Base-by-base conservation (phyloP, 495 filamentous ascomycete genomes). In the Paragyromitra xinjiangensis region DNA sequence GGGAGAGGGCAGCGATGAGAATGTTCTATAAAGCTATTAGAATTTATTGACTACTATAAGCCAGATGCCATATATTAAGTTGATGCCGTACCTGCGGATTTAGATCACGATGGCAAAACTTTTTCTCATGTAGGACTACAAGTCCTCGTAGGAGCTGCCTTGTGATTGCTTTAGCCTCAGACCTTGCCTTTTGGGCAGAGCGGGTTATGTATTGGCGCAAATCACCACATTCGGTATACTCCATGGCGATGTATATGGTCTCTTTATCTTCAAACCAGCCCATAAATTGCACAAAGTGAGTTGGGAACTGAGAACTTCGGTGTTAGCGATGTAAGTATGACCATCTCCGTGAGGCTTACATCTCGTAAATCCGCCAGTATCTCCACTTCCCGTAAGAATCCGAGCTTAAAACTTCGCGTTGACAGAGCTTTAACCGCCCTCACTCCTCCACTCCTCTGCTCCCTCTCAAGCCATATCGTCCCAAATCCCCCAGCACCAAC, bases 211-310 rank as follows among this genome's bases (percentile, higher is more conserved):
- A 73, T 34, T 34, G 29, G 4, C 29, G 29, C 29, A 34, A 55
- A 26, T 67, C 37, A 29, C 70, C 62, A 40, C n/a, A 7, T 14
- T 73, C 45, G 0, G 22, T 12, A 3, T 53, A 73, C n/a, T 67
- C 70, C 59, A 66, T 44, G 11, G 70, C 62, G 12, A 45, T 34
- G 24, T 29, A 73, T n/a, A 73, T 12, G 16, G 12, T 29, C 12
- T 56, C 42, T 6, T 2, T 3, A 29, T 55, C 45, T 44, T 67
- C 48, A 24, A 66, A 66, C 61, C 70, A 72, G n/a, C 59, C 69
- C 0, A 51, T n/a, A 37, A 70, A 63, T 4, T 48, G 11, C 12
- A 76, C 58, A 63, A 76, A 76, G 3, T 71, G 24, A 11, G n/a
- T 16, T 39, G 29, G 29, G 6, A 40, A 9, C 51, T 69, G 22